Evolutionary conservation across 139 green algal species (phyloP).

Genomic region (Haematococcus sp.): DNA sequence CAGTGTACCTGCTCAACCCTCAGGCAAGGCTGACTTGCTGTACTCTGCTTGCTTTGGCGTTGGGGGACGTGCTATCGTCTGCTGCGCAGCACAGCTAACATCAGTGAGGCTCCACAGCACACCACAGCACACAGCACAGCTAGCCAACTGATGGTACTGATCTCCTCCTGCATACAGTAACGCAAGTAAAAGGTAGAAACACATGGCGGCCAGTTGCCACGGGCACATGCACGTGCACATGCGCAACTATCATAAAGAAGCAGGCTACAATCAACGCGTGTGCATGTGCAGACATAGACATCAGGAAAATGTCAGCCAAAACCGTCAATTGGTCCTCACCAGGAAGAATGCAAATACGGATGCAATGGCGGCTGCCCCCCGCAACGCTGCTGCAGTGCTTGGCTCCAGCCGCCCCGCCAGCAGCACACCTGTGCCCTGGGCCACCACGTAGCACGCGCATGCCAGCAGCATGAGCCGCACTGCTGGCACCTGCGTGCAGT

Average conservation of each 20-base stretch:
- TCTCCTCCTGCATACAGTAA: constrained; percentile 4
- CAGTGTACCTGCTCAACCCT: too few relatives aligned
- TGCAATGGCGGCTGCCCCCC: neutral
- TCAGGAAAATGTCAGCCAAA: neutral
- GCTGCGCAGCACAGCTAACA: too few relatives aligned
- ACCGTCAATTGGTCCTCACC: neutral
- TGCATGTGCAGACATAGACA: too few relatives aligned
- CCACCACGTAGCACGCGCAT: constrained; percentile 9
- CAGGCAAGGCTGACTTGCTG: too few relatives aligned
- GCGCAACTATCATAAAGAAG: too few relatives aligned
- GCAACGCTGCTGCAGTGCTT: neutral
- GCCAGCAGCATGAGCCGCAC: constrained; percentile 31
- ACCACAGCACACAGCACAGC: neutral
- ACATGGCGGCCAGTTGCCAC: too few relatives aligned
- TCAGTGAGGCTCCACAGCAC: neutral
- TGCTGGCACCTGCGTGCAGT: constrained; percentile 2
- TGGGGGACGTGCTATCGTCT: too few relatives aligned
- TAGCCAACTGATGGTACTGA: neutral
- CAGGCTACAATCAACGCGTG: too few relatives aligned
- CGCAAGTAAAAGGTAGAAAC: too few relatives aligned
- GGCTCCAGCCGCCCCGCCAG: neutral
- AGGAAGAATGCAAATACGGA: neutral
- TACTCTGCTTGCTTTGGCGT: too few relatives aligned
- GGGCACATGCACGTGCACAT: too few relatives aligned
- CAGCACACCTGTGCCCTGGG: constrained; percentile 7